Base-by-base conservation (phyloP, 768 basidiomycete genomes). In the Neoboletus magnificus region DNA sequence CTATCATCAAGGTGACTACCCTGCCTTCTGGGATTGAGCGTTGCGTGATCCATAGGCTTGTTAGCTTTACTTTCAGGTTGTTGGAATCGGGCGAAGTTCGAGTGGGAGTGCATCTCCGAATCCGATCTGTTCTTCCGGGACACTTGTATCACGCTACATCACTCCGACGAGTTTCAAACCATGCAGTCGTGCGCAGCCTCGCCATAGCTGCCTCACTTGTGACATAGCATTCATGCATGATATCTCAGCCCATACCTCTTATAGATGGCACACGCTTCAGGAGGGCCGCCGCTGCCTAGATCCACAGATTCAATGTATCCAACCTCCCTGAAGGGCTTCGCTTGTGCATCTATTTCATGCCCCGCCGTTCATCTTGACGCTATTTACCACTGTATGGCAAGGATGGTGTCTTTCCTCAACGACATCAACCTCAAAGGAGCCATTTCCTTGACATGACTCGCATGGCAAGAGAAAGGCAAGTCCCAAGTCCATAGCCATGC, bases 1-100 rank as follows among this genome's bases (percentile, higher is more conserved):
- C 85, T 89, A 36, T 66, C 68, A 36, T 70, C 62, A 12, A 62
- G 60, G 30, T n/a, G 51, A 33, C 30, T 39, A 23, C 32, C 37
- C 40, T 52, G 55, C 36, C 30, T 50, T 56, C 44, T 42, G 3
- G 58, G 60, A 22, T 47, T 37, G 42, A 63, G 61, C 13, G 60
- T 36, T 18, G 44, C 7, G n/a, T 48, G 42, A 48, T 66, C 55
- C 66, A 66, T 67, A 36, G 16, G 15, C 12, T 48, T 13, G 46
- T 15, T 35, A 12, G 30, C 12, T 36, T 37, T 20, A 22, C 32
- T 40, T n/a, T 22, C 27, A n/a, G 46, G 9, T 13, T 33, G 23
- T 23, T 11, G 42, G n/a, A 23, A 20, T 10, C 20, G 33, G 22
- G 33, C 40, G 42, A 29, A 32, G 50, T 35, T 13, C 35, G 27